These are phyloP conservation scores for Dittrichia graveolens DNA, from an alignment of 129 eudicot species.

Conservation along the genomic window DNA sequence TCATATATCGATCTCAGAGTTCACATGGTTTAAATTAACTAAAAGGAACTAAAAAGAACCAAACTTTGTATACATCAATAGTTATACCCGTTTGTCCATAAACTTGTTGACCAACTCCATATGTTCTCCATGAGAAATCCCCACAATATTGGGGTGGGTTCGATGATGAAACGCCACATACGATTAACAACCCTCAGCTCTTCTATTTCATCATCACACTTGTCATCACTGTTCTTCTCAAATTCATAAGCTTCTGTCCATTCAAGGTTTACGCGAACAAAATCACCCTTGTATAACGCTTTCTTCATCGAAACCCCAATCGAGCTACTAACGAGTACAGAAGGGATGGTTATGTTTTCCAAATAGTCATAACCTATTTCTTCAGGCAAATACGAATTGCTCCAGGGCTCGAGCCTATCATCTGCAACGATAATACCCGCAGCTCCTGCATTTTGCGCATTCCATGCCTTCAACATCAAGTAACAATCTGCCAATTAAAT, in stretches of 20 bases:
- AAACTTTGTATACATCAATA: no score
- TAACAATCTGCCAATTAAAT: conserved; percentile 55
- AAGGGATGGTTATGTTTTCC: conserved; percentile 70
- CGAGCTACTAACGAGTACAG: conserved; percentile 59
- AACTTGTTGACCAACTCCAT: no score
- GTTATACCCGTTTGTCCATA: no score
- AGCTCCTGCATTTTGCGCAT: conserved; percentile 85
- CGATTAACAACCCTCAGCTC: no score
- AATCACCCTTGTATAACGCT: conserved; percentile 46
- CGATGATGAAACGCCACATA: no score
- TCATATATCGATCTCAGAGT: no score
- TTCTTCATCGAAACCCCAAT: conserved; percentile 64
- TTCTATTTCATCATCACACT: conserved; percentile 63
- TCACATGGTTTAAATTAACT: no score
- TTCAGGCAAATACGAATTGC: conserved; percentile 80
- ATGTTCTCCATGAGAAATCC: no score
- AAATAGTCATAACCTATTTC: conserved; percentile 47
- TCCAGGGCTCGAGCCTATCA: conserved; percentile 56
- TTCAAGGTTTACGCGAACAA: conserved; percentile 62
- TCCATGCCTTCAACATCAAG: conserved; percentile 82
- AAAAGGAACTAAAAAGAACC: no score
- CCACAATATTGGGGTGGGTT: no score
- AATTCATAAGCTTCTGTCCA: conserved; percentile 84
- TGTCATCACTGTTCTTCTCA: conserved; percentile 81
- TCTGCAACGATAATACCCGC: conserved; percentile 80